Evolutionary conservation across 2,329 filamentous ascomycete species (phyloP).

Genomic region (Colletotrichum orbiculare): DNA sequence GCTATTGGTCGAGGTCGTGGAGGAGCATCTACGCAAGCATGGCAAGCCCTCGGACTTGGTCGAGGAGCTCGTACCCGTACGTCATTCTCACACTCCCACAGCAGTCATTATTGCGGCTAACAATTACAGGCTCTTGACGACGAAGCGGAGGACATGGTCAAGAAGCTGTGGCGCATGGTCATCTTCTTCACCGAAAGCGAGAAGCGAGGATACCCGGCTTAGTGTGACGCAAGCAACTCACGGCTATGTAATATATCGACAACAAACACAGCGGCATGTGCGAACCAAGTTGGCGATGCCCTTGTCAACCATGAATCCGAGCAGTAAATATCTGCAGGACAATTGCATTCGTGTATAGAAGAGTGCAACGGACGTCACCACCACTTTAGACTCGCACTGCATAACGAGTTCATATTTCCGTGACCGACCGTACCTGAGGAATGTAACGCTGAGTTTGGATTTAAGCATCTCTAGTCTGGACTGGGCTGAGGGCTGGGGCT

Average conservation of each 20-base stretch:
- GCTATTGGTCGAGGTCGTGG: constrained; percentile 91
- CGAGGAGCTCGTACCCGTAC: constrained; percentile 84
- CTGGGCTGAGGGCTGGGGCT: no score
- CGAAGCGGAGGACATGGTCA: constrained; percentile 91
- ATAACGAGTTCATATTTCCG: no score
- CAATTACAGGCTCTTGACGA: constrained; percentile 82
- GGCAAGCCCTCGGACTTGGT: constrained; percentile 83
- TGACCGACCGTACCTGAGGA: no score
- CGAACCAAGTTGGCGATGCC: no score
- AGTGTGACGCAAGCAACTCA: constrained; percentile 38
- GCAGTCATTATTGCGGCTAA: constrained; percentile 42
- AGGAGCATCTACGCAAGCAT: constrained; percentile 83
- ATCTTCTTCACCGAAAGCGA: constrained; percentile 98
- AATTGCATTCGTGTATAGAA: no score
- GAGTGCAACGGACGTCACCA: no score
- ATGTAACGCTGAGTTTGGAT: no score
- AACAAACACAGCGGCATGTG: neutral
- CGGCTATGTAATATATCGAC: constrained; percentile 30
- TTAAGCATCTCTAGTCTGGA: no score
- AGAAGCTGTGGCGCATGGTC: constrained; percentile 98
- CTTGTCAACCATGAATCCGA: no score
- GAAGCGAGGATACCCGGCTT: constrained; percentile 84
- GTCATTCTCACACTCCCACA: constrained; percentile 41
- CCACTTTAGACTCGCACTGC: no score
- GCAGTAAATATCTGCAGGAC: no score